Evolutionary conservation across 2,329 filamentous ascomycete genomes (phyloP).

Genomic region (Ophiosphaerella herpotricha): DNA sequence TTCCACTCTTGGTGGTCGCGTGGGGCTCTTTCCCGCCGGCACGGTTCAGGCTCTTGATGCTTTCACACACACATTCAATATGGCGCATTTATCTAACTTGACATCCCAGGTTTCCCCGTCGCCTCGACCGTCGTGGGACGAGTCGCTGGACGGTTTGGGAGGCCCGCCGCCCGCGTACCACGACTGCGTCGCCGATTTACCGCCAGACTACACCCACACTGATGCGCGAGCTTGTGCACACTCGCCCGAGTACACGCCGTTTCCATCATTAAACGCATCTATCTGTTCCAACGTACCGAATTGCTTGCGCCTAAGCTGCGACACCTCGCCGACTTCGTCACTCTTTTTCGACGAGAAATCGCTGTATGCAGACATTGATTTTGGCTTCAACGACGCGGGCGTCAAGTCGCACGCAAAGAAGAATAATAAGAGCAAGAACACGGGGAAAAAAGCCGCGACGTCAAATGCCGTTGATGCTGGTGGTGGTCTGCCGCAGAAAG

Average conservation of each 20-base stretch:
- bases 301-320: slow-evolving; percentile 34
- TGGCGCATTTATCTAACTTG: slow-evolving; percentile 25
- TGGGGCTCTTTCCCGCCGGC: background rate
- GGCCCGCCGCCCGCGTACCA: slow-evolving; percentile 50
- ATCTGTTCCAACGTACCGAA: slow-evolving; percentile 35
- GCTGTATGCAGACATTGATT: slow-evolving; percentile 57
- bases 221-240: slow-evolving; percentile 48
- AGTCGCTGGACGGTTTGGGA: slow-evolving; percentile 21
- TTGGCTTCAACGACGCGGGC: slow-evolving; percentile 59
- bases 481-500: slow-evolving; percentile 55
- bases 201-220: slow-evolving; percentile 52
- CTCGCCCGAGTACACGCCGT: slow-evolving; percentile 34
- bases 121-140: slow-evolving; percentile 34
- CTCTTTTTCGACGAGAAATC: slow-evolving; percentile 40
- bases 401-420: slow-evolving; percentile 59
- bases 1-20: slow-evolving; percentile 28
- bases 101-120: slow-evolving; percentile 23
- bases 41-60: slow-evolving; percentile 8
- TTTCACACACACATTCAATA: background rate
- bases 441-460: slow-evolving; percentile 33
- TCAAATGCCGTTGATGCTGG: slow-evolving; percentile 47
- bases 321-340: slow-evolving; percentile 34
- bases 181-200: slow-evolving; percentile 49
- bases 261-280: slow-evolving; percentile 39
- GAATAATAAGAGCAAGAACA: slow-evolving; percentile 49